Evolutionary conservation across 2,329 filamentous ascomycete species (phyloP).

Genomic region (Trichoderma aggressivum): DNA sequence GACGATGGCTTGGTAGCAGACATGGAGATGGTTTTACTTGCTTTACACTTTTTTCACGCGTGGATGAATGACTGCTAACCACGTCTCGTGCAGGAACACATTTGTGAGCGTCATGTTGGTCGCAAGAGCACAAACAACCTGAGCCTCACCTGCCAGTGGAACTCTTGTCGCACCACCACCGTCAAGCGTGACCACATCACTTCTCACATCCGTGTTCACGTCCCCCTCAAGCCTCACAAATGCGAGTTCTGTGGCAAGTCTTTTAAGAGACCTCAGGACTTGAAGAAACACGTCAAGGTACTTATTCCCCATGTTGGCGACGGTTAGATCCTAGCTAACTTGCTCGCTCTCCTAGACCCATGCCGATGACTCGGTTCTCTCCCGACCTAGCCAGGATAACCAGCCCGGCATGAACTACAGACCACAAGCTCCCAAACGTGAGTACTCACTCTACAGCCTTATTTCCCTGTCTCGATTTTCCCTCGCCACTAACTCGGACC

Average conservation of each 20-base stretch:
- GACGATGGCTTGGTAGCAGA: background rate
- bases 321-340: constrained; percentile 18
- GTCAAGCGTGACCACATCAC: constrained; percentile 99
- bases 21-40: background rate
- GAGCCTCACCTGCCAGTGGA: constrained; percentile 96
- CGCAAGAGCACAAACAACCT: constrained; percentile 99
- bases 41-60: background rate
- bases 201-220: constrained; percentile 96
- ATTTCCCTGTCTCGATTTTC: background rate
- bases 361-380: constrained; percentile 83
- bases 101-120: constrained; percentile 96
- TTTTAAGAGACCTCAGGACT: constrained; percentile 96
- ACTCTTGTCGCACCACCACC: constrained; percentile 89
- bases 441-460: constrained; percentile 26
- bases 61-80: background rate
- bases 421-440: constrained; percentile 52
- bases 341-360: constrained; percentile 59
- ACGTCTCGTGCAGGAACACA: constrained; percentile 68
- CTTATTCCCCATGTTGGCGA: constrained; percentile 22
- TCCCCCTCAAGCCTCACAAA: constrained; percentile 98
- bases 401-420: constrained; percentile 55
- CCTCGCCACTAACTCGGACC: background rate
- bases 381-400: constrained; percentile 50
- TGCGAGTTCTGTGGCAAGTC: constrained; percentile 98
- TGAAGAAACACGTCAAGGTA: constrained; percentile 98